A percentile compares a stretch with the other conserved stretches of the same genome.
Conservation (phyloP, 1,284 basidiomycete species). For the Boletus semigastroideus region DNA sequence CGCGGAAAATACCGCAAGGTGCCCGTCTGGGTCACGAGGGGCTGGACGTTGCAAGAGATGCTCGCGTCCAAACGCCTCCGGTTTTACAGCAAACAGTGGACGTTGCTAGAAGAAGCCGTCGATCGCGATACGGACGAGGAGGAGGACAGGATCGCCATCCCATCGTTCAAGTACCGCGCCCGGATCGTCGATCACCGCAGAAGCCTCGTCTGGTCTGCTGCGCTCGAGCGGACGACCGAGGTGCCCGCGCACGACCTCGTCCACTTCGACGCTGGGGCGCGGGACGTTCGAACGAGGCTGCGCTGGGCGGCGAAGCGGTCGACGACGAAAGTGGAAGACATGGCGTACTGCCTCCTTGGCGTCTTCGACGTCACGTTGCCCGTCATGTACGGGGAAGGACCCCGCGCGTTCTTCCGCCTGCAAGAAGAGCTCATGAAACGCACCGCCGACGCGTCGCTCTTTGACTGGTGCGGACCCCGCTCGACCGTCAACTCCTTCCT, state of each 20-base stretch:
- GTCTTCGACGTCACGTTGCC: constrained; percentile 28
- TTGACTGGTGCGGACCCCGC: constrained; percentile 33
- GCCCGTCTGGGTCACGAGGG: constrained; percentile 25
- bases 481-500: constrained; percentile 26
- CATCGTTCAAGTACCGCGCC: constrained; percentile 23
- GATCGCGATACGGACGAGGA: constrained; percentile 15
- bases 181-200: constrained; percentile 21
- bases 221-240: constrained; percentile 12
- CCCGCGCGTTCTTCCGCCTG: constrained; percentile 27
- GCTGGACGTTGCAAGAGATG: constrained; percentile 31
- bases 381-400: constrained; percentile 24
- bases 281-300: constrained; percentile 19
- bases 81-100: constrained; percentile 28
- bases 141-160: constrained; percentile 11
- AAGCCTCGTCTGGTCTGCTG: constrained; percentile 10
- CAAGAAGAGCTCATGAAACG: constrained; percentile 32
- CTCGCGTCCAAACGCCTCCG: constrained; percentile 25
- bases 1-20: constrained; percentile 3
- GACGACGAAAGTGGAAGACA: constrained; percentile 28
- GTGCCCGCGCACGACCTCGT: constrained; percentile 11
- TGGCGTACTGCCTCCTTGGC: constrained; percentile 29
- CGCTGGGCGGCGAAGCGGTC: constrained; percentile 20
- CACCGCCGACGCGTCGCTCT: constrained; percentile 26
- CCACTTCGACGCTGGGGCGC: constrained; percentile 17
- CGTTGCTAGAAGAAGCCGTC: constrained; percentile 24